A percentile compares a stretch with the other conserved stretches of the same genome.
Conservation (phyloP, 2,329 filamentous ascomycete species). For the Xylariales sp. region DNA sequence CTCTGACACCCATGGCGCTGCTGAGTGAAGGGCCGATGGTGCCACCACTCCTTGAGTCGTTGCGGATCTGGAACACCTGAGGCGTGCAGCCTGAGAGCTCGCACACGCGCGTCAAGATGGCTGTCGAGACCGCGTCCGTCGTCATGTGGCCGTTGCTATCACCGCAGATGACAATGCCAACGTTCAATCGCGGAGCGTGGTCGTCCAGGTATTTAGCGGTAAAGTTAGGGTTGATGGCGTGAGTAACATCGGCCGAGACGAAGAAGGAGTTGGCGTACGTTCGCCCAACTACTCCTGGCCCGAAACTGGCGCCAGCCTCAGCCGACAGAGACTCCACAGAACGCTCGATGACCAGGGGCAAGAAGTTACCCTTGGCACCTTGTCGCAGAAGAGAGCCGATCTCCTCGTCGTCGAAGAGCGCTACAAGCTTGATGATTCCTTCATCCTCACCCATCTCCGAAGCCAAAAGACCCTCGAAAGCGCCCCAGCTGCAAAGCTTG, state of each 20-base stretch:
- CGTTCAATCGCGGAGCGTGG: conserved; percentile 83
- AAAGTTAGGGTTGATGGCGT: conserved; percentile 95
- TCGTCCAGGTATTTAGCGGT: conserved; percentile 74
- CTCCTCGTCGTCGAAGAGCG: conserved; percentile 96
- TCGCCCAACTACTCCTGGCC: conserved; percentile 64
- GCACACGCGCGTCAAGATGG: conserved; percentile 74
- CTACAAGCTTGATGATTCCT: conserved; percentile 80
- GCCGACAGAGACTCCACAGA: conserved; percentile 62
- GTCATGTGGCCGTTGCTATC: conserved; percentile 97
- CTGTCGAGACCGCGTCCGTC: conserved; percentile 80
- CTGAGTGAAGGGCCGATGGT: conserved; percentile 94
- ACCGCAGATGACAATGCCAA: conserved; percentile 73
- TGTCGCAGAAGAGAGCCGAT: conserved; percentile 89
- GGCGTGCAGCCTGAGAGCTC: conserved; percentile 67
- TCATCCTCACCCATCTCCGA: conserved; percentile 53
- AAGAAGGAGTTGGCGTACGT: conserved; percentile 92
- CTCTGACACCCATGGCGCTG: conserved; percentile 72
- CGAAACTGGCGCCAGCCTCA: conserved; percentile 32
- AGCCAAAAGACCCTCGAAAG: conserved; percentile 76
- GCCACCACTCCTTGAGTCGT: conserved; percentile 83
- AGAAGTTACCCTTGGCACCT: conserved; percentile 85
- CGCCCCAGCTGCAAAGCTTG: conserved; percentile 94
- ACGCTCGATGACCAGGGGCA: conserved; percentile 76
- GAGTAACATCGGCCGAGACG: conserved; percentile 87
- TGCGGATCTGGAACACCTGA: conserved; percentile 92